Conservation (phyloP, 345 rosid genomes). For the Salix dunnii region DNA sequence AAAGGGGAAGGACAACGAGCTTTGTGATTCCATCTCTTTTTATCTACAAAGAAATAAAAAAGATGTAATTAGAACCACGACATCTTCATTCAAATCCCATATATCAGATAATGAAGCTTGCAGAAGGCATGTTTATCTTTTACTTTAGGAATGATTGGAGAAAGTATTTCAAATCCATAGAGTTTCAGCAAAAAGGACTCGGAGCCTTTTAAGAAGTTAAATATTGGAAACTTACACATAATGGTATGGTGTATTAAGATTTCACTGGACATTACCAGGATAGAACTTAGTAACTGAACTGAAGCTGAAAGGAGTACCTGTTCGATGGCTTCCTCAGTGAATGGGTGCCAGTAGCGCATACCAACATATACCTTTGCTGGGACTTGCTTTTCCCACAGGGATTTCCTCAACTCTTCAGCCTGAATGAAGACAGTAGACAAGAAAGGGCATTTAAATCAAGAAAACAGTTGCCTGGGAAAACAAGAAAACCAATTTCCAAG, state of each 20-base stretch:
- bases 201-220: not conserved
- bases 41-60: constrained; percentile 43
- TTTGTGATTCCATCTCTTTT: constrained; percentile 83
- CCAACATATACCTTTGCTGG: constrained; percentile 96
- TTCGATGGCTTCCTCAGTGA: constrained; percentile 96
- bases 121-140: no score
- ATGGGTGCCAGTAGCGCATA: constrained; percentile 99
- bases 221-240: not conserved
- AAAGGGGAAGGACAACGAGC: constrained; percentile 97
- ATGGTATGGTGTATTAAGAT: not conserved
- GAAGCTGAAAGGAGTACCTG: constrained; percentile 48
- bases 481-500: not conserved
- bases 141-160: not conserved
- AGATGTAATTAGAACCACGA: not conserved
- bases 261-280: not conserved
- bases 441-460: not conserved
- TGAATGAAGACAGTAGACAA: constrained; percentile 24
- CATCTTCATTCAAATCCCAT: not conserved
- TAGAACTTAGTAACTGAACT: not conserved
- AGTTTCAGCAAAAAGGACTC: not conserved
- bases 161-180: not conserved
- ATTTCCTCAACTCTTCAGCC: constrained; percentile 90
- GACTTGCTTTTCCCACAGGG: constrained; percentile 75
- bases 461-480: not conserved
- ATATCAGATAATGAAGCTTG: not conserved